Evolutionary conservation across 176 grass and related monocot species (phyloP).

Genomic region (Raddia guianensis): DNA sequence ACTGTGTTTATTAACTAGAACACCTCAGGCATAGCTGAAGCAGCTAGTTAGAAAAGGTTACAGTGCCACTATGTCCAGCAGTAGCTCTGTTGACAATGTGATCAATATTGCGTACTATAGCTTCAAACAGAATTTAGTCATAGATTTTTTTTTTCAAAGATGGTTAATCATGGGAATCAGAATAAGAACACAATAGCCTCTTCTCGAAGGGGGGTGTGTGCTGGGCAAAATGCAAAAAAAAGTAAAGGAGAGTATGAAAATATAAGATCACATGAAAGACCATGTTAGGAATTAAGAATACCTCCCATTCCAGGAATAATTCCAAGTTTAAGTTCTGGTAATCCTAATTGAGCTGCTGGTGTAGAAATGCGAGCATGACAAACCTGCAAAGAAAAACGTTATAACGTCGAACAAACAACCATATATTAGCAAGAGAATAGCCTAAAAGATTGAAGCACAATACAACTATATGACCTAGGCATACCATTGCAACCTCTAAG

Average conservation of each 20-base stretch:
- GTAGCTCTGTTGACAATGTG: not conserved
- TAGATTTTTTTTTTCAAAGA: not conserved
- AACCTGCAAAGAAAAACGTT: slow-evolving; percentile 51
- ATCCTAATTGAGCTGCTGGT: slow-evolving; percentile 69
- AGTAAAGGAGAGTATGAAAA: not conserved
- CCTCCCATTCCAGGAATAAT: slow-evolving; percentile 96
- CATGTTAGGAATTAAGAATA: slow-evolving; percentile 38
- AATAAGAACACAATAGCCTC: not conserved
- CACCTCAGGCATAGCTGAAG: not conserved
- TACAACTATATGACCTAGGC: not conserved
- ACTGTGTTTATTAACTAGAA: slow-evolving; percentile 7
- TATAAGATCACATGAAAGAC: not conserved
- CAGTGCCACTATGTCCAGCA: not conserved
- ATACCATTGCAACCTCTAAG: slow-evolving; percentile 93
- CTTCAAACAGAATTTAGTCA: not conserved
- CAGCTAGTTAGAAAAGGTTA: slow-evolving; percentile 21
- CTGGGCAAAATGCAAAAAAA: not conserved
- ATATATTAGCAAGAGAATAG: not conserved
- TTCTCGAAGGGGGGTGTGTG: slow-evolving; percentile 1
- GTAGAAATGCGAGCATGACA: slow-evolving; percentile 79
- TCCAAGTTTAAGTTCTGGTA: slow-evolving; percentile 87
- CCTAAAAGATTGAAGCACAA: slow-evolving; percentile 13
- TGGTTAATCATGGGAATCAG: not conserved
- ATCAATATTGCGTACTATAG: not conserved
- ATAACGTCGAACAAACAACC: slow-evolving; percentile 27